These are phyloP conservation scores for Datura wrightii DNA, from an alignment of 257 asterid genomes.

Conservation along the genomic window DNA sequence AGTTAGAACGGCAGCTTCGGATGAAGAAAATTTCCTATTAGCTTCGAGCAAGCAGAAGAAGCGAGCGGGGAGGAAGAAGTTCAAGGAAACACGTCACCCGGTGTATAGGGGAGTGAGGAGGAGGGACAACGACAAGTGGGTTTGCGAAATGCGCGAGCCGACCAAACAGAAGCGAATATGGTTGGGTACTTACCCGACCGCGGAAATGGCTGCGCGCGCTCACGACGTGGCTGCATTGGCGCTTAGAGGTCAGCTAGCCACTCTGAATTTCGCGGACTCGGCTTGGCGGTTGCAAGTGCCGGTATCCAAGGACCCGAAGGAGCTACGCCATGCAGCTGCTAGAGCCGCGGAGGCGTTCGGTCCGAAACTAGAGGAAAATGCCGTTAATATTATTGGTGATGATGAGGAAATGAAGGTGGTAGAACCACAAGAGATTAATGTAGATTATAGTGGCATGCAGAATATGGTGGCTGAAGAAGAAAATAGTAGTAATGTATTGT, in stretches of 20 bases:
- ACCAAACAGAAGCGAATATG: conserved; percentile 60
- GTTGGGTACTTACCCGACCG: conserved; percentile 71
- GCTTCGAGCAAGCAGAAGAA: conserved; percentile 41
- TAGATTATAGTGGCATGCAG: not conserved
- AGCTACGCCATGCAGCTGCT: conserved; percentile 54
- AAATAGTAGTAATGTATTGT: not conserved
- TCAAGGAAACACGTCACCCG: conserved; percentile 49
- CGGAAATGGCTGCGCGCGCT: conserved; percentile 89
- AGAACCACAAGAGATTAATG: not conserved
- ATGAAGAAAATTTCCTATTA: conserved; percentile 31
- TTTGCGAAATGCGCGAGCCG: conserved; percentile 63
- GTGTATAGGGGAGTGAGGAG: conserved; percentile 44
- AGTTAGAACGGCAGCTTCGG: not conserved
- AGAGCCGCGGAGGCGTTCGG: conserved; percentile 62
- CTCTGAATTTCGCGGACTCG: conserved; percentile 70
- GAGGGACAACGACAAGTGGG: conserved; percentile 45
- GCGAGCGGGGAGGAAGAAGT: conserved; percentile 40
- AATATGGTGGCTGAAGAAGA: not conserved
- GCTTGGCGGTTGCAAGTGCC: conserved; percentile 58
- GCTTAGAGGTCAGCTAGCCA: conserved; percentile 53
- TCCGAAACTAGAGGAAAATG: conserved; percentile 24
- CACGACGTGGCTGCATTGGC: conserved; percentile 80
- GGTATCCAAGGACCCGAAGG: conserved; percentile 46
- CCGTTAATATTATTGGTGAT: not conserved
- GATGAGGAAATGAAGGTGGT: not conserved